A percentile compares a stretch with the other conserved stretches of the same genome.
These are phyloP conservation scores for Acanthamoeba sp. DNA, from an alignment of 208 protist genomes.

Conservation along the genomic window DNA sequence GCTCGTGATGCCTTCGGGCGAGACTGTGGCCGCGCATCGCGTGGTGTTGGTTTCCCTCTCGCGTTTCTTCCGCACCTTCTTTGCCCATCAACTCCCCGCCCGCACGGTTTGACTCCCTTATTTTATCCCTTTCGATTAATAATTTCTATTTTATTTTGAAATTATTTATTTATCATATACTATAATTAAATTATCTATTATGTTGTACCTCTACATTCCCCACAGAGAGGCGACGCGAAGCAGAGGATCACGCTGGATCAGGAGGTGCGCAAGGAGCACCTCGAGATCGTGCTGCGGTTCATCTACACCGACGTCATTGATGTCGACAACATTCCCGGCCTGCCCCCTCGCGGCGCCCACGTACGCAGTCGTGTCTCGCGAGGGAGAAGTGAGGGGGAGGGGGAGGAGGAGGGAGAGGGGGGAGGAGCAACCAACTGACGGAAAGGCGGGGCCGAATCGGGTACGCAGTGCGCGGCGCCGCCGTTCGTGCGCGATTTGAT, in stretches of 20 bases:
- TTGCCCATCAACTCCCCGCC: background rate
- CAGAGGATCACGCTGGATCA: background rate
- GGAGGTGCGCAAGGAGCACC: background rate
- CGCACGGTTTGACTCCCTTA: background rate
- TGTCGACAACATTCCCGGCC: slow-evolving; percentile 12
- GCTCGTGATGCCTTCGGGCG: background rate
- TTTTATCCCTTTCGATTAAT: background rate
- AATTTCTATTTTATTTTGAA: background rate
- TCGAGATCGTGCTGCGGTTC: slow-evolving; percentile 29
- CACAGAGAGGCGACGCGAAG: background rate
- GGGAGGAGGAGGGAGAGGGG: no score
- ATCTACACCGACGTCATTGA: slow-evolving; percentile 32
- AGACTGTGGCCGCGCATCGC: background rate
- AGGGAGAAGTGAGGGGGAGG: no score
- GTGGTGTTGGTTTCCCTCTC: background rate
- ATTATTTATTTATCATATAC: background rate
- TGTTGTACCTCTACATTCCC: background rate
- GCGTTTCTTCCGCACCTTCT: background rate
- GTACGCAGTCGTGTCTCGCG: background rate
- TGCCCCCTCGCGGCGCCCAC: background rate
- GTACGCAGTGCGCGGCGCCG: background rate
- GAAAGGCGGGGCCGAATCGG: no score
- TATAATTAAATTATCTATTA: background rate
- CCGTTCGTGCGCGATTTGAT: background rate
- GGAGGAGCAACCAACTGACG: no score